Conservation (phyloP, 2,329 filamentous ascomycete species). For the Chrysosporium keratinophilum region DNA sequence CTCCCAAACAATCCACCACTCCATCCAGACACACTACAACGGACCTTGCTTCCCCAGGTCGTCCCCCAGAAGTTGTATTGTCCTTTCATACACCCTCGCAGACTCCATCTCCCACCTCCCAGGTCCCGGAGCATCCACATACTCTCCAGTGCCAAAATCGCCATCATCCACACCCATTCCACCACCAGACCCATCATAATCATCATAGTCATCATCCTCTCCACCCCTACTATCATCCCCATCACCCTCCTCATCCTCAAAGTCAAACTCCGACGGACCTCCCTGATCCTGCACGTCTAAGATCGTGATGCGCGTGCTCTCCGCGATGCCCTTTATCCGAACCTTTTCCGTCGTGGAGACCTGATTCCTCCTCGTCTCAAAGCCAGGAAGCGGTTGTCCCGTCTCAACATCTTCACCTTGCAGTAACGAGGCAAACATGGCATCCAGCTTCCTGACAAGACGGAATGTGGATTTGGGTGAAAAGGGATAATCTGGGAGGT, state of each 20-base stretch:
- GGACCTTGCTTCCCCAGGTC: constrained; percentile 42
- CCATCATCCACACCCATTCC: constrained; percentile 24
- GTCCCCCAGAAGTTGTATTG: constrained; percentile 63
- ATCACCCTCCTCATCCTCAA: constrained; percentile 26
- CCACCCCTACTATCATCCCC: constrained; percentile 18
- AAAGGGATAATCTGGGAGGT: constrained; percentile 61
- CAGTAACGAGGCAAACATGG: constrained; percentile 68
- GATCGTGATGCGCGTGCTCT: constrained; percentile 61
- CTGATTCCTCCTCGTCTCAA: constrained; percentile 46
- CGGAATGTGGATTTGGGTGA: constrained; percentile 58
- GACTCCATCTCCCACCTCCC: constrained; percentile 54
- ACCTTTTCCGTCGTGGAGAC: constrained; percentile 77
- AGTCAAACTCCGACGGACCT: constrained; percentile 24
- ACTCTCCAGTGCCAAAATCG: constrained; percentile 20
- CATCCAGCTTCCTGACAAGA: constrained; percentile 67
- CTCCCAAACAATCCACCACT: background rate
- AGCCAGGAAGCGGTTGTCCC: constrained; percentile 57
- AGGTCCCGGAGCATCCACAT: constrained; percentile 26
- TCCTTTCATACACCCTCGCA: constrained; percentile 67
- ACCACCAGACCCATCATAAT: constrained; percentile 40
- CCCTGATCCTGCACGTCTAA: constrained; percentile 50
- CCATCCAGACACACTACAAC: background rate
- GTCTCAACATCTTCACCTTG: constrained; percentile 57
- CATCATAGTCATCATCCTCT: constrained; percentile 33
- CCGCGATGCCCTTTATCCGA: constrained; percentile 68